Conservation (phyloP, 2,329 filamentous ascomycete genomes). For the Xylaria sp. region DNA sequence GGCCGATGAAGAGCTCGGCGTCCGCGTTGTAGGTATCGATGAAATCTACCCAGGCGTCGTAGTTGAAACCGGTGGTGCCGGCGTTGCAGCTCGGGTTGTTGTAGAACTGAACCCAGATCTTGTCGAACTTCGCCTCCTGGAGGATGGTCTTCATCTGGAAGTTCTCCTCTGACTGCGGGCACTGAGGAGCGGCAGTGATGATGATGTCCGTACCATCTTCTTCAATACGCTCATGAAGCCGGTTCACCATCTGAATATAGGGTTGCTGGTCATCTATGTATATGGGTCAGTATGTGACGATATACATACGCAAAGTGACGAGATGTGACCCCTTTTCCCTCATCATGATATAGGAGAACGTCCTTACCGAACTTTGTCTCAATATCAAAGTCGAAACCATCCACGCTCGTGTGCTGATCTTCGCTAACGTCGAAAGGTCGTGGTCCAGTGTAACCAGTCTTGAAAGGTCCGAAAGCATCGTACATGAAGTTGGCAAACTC, state of each 20-base stretch:
- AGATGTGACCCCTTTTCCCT: too few species aligned
- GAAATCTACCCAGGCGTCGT: slow-evolving; percentile 44
- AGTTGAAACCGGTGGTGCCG: slow-evolving; percentile 43
- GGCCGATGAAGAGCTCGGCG: slow-evolving; percentile 51
- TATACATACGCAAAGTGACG: neutral
- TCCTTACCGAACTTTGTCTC: slow-evolving; percentile 32
- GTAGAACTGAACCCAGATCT: slow-evolving; percentile 53
- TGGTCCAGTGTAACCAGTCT: slow-evolving; percentile 21
- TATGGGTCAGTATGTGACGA: slow-evolving; percentile 6
- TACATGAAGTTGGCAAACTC: slow-evolving; percentile 44
- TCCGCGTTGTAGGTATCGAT: slow-evolving; percentile 42
- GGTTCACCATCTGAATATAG: slow-evolving; percentile 28
- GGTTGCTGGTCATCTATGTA: slow-evolving; percentile 26
- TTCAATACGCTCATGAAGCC: slow-evolving; percentile 26
- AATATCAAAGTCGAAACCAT: slow-evolving; percentile 35
- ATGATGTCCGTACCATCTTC: slow-evolving; percentile 29
- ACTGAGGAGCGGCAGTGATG: slow-evolving; percentile 49
- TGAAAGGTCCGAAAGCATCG: slow-evolving; percentile 42
- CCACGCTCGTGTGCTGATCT: slow-evolving; percentile 16
- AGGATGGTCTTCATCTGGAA: slow-evolving; percentile 49
- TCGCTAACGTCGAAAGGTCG: slow-evolving; percentile 27
- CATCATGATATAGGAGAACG: neutral
- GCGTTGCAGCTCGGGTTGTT: slow-evolving; percentile 48
- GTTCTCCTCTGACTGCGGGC: slow-evolving; percentile 41
- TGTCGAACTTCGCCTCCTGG: slow-evolving; percentile 38